A percentile compares a stretch with the other conserved stretches of the same genome.
phyloP scores from a whole-genome alignment of 2,329 filamentous ascomycete genomes.

The Arthrobotrys megalospora region DNA sequence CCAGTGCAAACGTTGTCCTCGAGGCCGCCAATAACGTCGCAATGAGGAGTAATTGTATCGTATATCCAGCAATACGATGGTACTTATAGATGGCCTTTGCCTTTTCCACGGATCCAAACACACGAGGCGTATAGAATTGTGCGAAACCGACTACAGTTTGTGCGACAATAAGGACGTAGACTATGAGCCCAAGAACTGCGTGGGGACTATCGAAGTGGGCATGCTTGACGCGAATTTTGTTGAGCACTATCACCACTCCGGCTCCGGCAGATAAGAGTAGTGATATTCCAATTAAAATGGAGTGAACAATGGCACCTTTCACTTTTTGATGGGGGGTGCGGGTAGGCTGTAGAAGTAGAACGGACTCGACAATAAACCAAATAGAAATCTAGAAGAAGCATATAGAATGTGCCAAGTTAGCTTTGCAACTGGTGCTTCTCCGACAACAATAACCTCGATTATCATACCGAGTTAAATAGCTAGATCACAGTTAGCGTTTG shows the following conservation, averaged over 20 bases:
- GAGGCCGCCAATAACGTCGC: slow-evolving; percentile 82
- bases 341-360: slow-evolving; percentile 90
- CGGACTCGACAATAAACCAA: slow-evolving; percentile 82
- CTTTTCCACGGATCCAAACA: slow-evolving; percentile 84
- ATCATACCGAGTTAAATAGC: slow-evolving; percentile 19
- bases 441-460: neutral
- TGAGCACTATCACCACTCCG: slow-evolving; percentile 81
- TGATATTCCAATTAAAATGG: slow-evolving; percentile 77
- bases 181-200: slow-evolving; percentile 84
- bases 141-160: slow-evolving; percentile 86
- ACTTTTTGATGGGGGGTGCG: slow-evolving; percentile 81
- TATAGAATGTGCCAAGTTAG: neutral
- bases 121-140: slow-evolving; percentile 80
- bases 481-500: neutral
- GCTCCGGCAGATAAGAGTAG: slow-evolving; percentile 76
- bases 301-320: slow-evolving; percentile 76
- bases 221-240: slow-evolving; percentile 76
- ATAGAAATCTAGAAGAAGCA: slow-evolving; percentile 72
- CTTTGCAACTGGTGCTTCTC: slow-evolving; percentile 68
- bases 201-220: slow-evolving; percentile 85
- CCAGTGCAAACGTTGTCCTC: slow-evolving; percentile 80
- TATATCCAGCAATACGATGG: slow-evolving; percentile 84
- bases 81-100: slow-evolving; percentile 92
- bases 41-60: slow-evolving; percentile 78
- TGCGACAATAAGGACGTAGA: slow-evolving; percentile 78